These are phyloP conservation scores for Sedum album DNA, from an alignment of 164 flowering plant species.

Conservation along the genomic window DNA sequence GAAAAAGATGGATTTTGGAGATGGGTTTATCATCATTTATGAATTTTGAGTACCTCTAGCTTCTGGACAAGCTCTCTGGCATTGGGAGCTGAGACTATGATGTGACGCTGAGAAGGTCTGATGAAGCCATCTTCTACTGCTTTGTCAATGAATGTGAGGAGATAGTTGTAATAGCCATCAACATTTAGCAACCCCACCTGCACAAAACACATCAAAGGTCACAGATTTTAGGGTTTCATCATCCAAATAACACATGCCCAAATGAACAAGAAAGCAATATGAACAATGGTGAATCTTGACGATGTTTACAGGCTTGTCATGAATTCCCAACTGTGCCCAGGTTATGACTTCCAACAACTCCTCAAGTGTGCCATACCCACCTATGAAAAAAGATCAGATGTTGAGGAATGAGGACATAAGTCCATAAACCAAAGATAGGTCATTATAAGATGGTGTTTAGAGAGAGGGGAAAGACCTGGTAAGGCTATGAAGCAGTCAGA, in stretches of 20 bases:
- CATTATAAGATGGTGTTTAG: background rate
- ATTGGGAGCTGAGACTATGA: slow-evolving; percentile 8
- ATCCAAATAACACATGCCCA: background rate
- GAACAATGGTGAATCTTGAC: background rate
- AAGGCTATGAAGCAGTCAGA: slow-evolving; percentile 54
- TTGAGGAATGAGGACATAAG: too few relatives aligned
- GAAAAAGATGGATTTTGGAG: background rate
- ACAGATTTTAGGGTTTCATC: background rate
- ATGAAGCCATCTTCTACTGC: slow-evolving; percentile 11
- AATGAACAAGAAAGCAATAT: background rate
- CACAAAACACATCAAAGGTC: background rate
- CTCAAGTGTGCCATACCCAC: slow-evolving; percentile 67
- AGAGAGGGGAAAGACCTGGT: slow-evolving; percentile 28
- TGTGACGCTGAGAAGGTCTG: slow-evolving; percentile 10
- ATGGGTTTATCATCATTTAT: too few relatives aligned
- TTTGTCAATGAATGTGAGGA: slow-evolving; percentile 8
- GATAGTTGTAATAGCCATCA: slow-evolving; percentile 3
- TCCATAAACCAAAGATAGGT: background rate
- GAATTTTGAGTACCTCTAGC: background rate
- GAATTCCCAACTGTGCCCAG: slow-evolving; percentile 78
- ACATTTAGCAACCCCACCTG: slow-evolving; percentile 9
- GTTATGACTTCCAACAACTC: slow-evolving; percentile 61
- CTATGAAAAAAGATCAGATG: slow-evolving; percentile 19
- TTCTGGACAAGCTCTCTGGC: slow-evolving; percentile 5
- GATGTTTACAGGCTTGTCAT: slow-evolving; percentile 45